These are phyloP conservation scores for Populus hybrid DNA, from an alignment of 441 rosid species.

Conservation along the genomic window DNA sequence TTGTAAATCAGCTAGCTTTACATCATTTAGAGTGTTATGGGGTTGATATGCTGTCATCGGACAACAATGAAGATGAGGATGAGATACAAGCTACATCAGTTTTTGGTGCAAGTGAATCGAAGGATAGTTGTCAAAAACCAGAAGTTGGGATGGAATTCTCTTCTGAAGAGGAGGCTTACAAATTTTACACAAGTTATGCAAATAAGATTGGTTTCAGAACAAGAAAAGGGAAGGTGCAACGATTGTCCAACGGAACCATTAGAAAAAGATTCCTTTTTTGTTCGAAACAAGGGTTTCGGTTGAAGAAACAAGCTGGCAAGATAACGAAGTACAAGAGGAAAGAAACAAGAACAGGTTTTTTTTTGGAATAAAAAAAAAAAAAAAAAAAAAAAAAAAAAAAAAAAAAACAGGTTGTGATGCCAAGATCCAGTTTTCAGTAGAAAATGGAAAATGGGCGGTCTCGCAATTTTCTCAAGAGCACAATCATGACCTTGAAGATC, in stretches of 20 bases:
- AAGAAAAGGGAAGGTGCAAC: constrained; percentile 20
- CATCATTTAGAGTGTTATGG: constrained; percentile 5
- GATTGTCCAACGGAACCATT: constrained; percentile 8
- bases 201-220: constrained; percentile 15
- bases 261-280: constrained; percentile 12
- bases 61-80: not conserved
- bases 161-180: constrained; percentile 19
- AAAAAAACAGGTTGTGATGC: constrained; percentile 28
- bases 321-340: constrained; percentile 18
- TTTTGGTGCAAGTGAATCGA: not conserved
- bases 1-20: not conserved
- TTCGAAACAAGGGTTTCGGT: constrained; percentile 15
- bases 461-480: constrained; percentile 6
- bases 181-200: constrained; percentile 21
- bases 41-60: not conserved
- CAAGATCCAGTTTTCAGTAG: constrained; percentile 4
- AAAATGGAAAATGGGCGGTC: constrained; percentile 22
- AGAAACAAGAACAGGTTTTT: constrained; percentile 28
- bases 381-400: too few species aligned
- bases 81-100: not conserved
- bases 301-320: constrained; percentile 2
- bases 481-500: constrained; percentile 22
- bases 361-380: too few species aligned
- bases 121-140: constrained; percentile 4
- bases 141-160: constrained; percentile 20